These are phyloP conservation scores for Kalaharituber pfeilii DNA, from an alignment of 2,329 filamentous ascomycete genomes.

Conservation along the genomic window DNA sequence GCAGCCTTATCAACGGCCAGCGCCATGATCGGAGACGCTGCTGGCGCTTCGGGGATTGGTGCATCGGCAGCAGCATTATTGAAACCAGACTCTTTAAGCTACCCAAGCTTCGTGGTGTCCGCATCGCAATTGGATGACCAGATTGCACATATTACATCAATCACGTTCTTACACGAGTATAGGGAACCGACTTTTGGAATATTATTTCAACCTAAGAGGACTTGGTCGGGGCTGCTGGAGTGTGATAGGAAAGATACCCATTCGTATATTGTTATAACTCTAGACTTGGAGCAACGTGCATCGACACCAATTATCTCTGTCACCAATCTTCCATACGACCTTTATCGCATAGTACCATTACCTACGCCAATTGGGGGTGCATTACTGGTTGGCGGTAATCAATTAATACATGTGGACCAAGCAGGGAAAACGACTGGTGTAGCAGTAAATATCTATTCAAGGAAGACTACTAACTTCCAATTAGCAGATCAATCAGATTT, in stretches of 20 bases:
- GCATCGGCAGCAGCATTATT: not conserved
- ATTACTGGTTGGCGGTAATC: slow-evolving; percentile 70
- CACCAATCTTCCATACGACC: slow-evolving; percentile 65
- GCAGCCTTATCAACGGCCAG: slow-evolving; percentile 10
- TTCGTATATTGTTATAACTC: slow-evolving; percentile 83
- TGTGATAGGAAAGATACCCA: slow-evolving; percentile 58
- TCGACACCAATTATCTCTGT: slow-evolving; percentile 88
- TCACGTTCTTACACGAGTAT: slow-evolving; percentile 91
- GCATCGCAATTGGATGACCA: slow-evolving; percentile 74
- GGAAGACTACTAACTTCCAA: slow-evolving; percentile 57
- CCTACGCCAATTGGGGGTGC: slow-evolving; percentile 78
- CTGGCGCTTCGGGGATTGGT: not conserved
- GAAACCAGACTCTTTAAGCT: slow-evolving; percentile 49
- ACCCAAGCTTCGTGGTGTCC: slow-evolving; percentile 80
- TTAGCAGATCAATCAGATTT: slow-evolving; percentile 75
- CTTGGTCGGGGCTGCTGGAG: slow-evolving; percentile 51
- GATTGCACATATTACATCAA: slow-evolving; percentile 73
- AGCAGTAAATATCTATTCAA: slow-evolving; percentile 79
- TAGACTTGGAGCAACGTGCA: slow-evolving; percentile 82
- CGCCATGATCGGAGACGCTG: not conserved
- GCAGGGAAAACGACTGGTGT: slow-evolving; percentile 85
- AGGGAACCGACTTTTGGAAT: slow-evolving; percentile 95
- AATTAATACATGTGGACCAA: slow-evolving; percentile 89
- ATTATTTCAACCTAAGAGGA: slow-evolving; percentile 56
- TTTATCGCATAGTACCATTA: slow-evolving; percentile 65